phyloP scores from a whole-genome alignment of 306 rosid genomes.

The Prunus persica region Prunus_persica_NCBIv2 NC_034011.1:4178001-4178500 shows the following conservation, averaged over 20 bases:
- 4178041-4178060: not conserved
- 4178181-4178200: slow-evolving; percentile 81
- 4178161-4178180: slow-evolving; percentile 86
- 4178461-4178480: slow-evolving; percentile 79
- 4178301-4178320: not conserved
- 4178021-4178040: not conserved
- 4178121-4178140: not conserved
- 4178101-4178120: not conserved
- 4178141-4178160: slow-evolving; percentile 11
- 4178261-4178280: slow-evolving; percentile 14
- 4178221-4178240: slow-evolving; percentile 74
- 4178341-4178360: not conserved
- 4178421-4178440: slow-evolving; percentile 58
- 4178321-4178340: not conserved
- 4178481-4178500: slow-evolving; percentile 73
- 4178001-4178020: not conserved
- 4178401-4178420: slow-evolving; percentile 51
- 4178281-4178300: not conserved
- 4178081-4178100: not conserved
- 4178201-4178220: slow-evolving; percentile 81
- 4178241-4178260: slow-evolving; percentile 62
- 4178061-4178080: too few species aligned
- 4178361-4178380: not conserved
- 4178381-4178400: not conserved
- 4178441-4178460: slow-evolving; percentile 84